Percentiles rank a stretch among this genome's conserved stretches.
phyloP scores from a whole-genome alignment of 257 asterid genomes.

The Fraxinus quadrangulata region DNA sequence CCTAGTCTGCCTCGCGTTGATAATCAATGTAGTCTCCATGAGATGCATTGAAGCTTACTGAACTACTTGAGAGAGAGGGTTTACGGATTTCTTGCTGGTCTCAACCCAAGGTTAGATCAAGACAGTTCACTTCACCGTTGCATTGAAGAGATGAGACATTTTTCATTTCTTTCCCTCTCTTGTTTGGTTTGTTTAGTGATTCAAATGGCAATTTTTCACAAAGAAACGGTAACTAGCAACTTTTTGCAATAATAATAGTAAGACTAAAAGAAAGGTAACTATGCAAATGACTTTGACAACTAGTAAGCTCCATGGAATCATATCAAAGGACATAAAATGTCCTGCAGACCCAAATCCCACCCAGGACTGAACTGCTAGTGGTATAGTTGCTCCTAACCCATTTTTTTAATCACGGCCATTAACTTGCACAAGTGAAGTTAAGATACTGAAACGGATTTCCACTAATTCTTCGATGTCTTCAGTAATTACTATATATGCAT shows the following conservation, averaged over 20 bases:
- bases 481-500: neutral
- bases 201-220: neutral
- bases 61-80: neutral
- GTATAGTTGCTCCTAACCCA: neutral
- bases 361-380: neutral
- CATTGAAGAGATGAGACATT: neutral
- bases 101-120: neutral
- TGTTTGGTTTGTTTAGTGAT: neutral
- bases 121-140: neutral
- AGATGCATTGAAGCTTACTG: neutral
- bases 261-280: no score
- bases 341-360: no score
- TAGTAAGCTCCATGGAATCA: no score
- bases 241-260: neutral
- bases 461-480: neutral
- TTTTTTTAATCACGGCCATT: neutral
- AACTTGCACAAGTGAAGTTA: neutral
- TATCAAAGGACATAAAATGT: no score
- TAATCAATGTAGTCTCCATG: neutral
- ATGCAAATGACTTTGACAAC: no score
- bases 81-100: neutral
- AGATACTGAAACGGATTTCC: neutral
- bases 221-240: neutral
- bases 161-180: neutral
- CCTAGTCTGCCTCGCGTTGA: neutral